These are phyloP conservation scores for Schizosaccharomyces versatilis DNA, from an alignment of 1,139 yeast species.

Conservation along the genomic window DNA sequence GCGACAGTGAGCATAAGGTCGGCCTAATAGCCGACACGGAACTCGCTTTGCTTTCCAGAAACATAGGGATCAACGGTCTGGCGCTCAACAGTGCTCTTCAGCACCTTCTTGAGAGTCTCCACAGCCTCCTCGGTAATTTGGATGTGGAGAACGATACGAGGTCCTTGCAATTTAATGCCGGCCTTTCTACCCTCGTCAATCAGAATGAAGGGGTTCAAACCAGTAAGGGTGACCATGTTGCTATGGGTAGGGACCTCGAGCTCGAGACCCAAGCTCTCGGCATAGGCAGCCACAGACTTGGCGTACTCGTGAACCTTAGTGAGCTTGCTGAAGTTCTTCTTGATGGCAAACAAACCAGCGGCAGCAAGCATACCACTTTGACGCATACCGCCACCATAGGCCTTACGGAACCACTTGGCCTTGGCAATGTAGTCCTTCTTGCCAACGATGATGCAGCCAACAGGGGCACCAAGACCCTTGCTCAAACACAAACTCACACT, in stretches of 20 bases:
- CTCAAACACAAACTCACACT: slow-evolving; percentile 75
- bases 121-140: slow-evolving; percentile 48
- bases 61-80: neutral
- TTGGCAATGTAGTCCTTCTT: slow-evolving; percentile 35
- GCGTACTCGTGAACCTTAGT: slow-evolving; percentile 47
- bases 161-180: slow-evolving; percentile 46
- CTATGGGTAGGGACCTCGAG: slow-evolving; percentile 65
- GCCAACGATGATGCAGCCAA: slow-evolving; percentile 77
- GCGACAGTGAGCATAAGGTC: too few relatives aligned
- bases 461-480: slow-evolving; percentile 84
- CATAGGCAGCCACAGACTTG: slow-evolving; percentile 42
- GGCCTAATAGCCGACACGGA: neutral
- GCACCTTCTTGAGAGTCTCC: slow-evolving; percentile 30
- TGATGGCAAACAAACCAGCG: slow-evolving; percentile 63
- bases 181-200: slow-evolving; percentile 36
- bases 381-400: slow-evolving; percentile 86
- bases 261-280: slow-evolving; percentile 28
- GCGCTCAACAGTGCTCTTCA: neutral
- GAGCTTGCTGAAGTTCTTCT: slow-evolving; percentile 42
- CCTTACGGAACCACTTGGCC: slow-evolving; percentile 77
- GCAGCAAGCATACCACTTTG: slow-evolving; percentile 67
- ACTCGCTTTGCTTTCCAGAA: neutral
- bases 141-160: slow-evolving; percentile 63
- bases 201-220: slow-evolving; percentile 35
- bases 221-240: slow-evolving; percentile 63